Conservation (phyloP, 768 basidiomycete genomes). For the Pleurotus tuoliensis region DNA sequence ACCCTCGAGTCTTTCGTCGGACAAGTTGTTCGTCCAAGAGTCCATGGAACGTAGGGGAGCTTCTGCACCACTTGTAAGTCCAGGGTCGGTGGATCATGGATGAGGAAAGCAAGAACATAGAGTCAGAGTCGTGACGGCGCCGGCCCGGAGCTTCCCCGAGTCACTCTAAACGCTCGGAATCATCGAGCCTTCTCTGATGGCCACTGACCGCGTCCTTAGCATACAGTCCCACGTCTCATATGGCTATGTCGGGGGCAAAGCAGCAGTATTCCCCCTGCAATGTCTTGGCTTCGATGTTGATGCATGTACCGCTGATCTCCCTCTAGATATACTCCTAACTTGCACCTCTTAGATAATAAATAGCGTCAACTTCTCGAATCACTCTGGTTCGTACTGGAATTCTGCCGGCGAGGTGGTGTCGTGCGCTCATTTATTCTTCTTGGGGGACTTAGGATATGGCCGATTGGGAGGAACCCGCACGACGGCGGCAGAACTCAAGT, state of each 20-base stretch:
- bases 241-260: constrained; percentile 90
- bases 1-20: too few relatives aligned
- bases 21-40: too few relatives aligned
- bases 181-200: too few relatives aligned
- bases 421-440: too few relatives aligned
- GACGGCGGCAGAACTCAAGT: constrained; percentile 68
- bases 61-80: too few relatives aligned
- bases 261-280: constrained; percentile 74
- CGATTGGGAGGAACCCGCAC: constrained; percentile 77
- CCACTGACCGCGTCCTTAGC: constrained; percentile 65
- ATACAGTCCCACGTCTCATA: constrained; percentile 92
- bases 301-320: constrained; percentile 40
- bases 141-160: too few relatives aligned
- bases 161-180: too few relatives aligned
- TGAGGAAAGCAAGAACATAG: too few relatives aligned
- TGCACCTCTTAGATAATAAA: constrained; percentile 63
- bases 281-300: constrained; percentile 95
- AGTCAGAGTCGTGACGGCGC: too few relatives aligned
- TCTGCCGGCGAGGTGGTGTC: too few relatives aligned
- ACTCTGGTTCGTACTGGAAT: constrained; percentile 65
- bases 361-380: constrained; percentile 94
- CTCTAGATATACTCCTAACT: constrained; percentile 2
- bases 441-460: constrained; percentile 63
- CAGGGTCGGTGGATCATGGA: too few relatives aligned
- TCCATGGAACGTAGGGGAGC: too few relatives aligned